A percentile compares a stretch with the other conserved stretches of the same genome.
Evolutionary conservation across 768 basidiomycete genomes (phyloP).

Genomic region (Lyophyllum shimeji): DNA sequence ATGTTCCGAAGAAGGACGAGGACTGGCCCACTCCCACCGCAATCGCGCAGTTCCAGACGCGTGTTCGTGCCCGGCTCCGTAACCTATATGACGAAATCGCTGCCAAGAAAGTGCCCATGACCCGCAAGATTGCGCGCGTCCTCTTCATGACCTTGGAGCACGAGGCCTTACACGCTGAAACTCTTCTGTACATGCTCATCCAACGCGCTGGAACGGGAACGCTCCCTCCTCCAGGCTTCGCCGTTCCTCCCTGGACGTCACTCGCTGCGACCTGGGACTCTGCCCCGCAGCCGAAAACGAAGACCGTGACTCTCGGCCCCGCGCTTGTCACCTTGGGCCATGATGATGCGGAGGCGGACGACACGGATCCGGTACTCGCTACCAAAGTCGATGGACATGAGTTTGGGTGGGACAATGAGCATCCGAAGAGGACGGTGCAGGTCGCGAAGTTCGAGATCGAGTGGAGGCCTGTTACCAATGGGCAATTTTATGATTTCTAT

Average conservation of each 20-base stretch:
- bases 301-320: constrained; percentile 58
- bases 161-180: constrained; percentile 89
- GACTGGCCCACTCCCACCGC: constrained; percentile 81
- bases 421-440: constrained; percentile 59
- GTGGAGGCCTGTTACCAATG: constrained; percentile 87
- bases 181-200: constrained; percentile 91
- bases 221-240: constrained; percentile 74
- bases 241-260: constrained; percentile 67
- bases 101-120: constrained; percentile 47
- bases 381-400: constrained; percentile 54
- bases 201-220: constrained; percentile 80
- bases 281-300: constrained; percentile 37
- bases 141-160: constrained; percentile 93
- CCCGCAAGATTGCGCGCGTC: constrained; percentile 71
- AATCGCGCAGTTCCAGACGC: constrained; percentile 77
- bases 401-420: constrained; percentile 96
- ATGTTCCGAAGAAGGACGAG: constrained; percentile 74
- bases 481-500: constrained; percentile 77
- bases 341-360: constrained; percentile 77
- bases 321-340: constrained; percentile 70
- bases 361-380: constrained; percentile 34
- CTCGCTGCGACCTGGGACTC: constrained; percentile 50
- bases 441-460: constrained; percentile 76
- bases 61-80: constrained; percentile 72
- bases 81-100: constrained; percentile 73